Percentiles rank a stretch among this genome's conserved stretches.
phyloP scores from a whole-genome alignment of 2,329 filamentous ascomycete species.

The Salinomyces thailandicus region DNA sequence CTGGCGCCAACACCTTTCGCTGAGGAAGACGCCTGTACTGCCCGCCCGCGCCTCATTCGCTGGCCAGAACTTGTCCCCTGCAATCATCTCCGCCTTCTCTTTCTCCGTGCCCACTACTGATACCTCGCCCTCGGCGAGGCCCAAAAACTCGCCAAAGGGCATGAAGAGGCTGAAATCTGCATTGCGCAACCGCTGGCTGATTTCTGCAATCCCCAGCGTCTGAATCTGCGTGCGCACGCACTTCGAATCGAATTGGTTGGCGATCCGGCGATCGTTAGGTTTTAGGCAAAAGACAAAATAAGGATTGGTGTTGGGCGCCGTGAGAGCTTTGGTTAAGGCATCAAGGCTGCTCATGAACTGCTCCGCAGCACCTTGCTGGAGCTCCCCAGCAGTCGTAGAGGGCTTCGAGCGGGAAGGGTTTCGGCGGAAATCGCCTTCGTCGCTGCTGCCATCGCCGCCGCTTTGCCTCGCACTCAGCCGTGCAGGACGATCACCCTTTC shows the following conservation, averaged over 20 bases:
- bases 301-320: slow-evolving; percentile 70
- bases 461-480: slow-evolving; percentile 33
- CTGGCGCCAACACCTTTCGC: slow-evolving; percentile 91
- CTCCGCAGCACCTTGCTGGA: slow-evolving; percentile 77
- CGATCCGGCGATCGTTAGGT: slow-evolving; percentile 91
- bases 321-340: slow-evolving; percentile 80
- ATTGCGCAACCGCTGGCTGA: slow-evolving; percentile 82
- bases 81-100: slow-evolving; percentile 82
- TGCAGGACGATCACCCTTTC: slow-evolving; percentile 51
- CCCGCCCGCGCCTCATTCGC: slow-evolving; percentile 83
- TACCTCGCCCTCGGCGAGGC: slow-evolving; percentile 71
- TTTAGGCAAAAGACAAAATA: slow-evolving; percentile 98
- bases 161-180: slow-evolving; percentile 94
- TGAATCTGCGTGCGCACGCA: slow-evolving; percentile 92
- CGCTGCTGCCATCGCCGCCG: slow-evolving; percentile 35
- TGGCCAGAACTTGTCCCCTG: slow-evolving; percentile 88
- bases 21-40: slow-evolving; percentile 88
- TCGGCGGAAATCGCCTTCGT: slow-evolving; percentile 23
- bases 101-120: slow-evolving; percentile 83
- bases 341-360: slow-evolving; percentile 86
- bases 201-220: slow-evolving; percentile 91
- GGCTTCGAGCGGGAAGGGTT: slow-evolving; percentile 29
- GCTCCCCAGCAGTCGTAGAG: slow-evolving; percentile 21
- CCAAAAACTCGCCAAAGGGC: slow-evolving; percentile 90
- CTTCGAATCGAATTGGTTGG: slow-evolving; percentile 98